These are phyloP conservation scores for Strobilomyces confusus DNA, from an alignment of 768 basidiomycete genomes.

Conservation along the genomic window DNA sequence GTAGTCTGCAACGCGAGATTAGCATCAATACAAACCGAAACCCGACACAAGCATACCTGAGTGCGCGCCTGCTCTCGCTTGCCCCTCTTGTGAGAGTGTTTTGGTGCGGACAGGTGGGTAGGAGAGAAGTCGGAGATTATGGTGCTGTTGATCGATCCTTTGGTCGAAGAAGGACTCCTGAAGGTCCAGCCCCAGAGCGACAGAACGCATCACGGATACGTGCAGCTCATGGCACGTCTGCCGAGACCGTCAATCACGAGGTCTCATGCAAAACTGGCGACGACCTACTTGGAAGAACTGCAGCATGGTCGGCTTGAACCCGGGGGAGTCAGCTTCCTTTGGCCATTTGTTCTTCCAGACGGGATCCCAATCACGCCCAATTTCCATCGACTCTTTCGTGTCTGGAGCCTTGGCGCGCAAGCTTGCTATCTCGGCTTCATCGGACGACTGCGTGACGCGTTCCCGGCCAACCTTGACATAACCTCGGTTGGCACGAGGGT, in stretches of 20 bases:
- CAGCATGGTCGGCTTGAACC: conserved; percentile 70
- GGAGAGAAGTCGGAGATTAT: conserved; percentile 76
- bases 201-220: conserved; percentile 73
- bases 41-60: conserved; percentile 43
- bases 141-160: conserved; percentile 70
- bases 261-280: background rate
- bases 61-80: conserved; percentile 80
- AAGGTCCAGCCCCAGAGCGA: conserved; percentile 75
- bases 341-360: conserved; percentile 84
- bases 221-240: conserved; percentile 77
- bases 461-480: conserved; percentile 81
- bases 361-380: conserved; percentile 79
- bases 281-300: conserved; percentile 62
- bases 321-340: conserved; percentile 52
- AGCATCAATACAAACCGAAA: background rate
- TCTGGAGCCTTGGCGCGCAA: conserved; percentile 77
- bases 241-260: conserved; percentile 9
- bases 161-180: conserved; percentile 72
- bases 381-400: conserved; percentile 85
- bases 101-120: conserved; percentile 72
- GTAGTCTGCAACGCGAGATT: conserved; percentile 48
- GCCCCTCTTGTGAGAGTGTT: conserved; percentile 57
- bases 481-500: conserved; percentile 81
- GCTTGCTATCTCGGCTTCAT: conserved; percentile 67
- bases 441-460: conserved; percentile 69